Evolutionary conservation across 2,329 filamentous ascomycete genomes (phyloP).

Genomic region (Ophiostoma sp.): DNA sequence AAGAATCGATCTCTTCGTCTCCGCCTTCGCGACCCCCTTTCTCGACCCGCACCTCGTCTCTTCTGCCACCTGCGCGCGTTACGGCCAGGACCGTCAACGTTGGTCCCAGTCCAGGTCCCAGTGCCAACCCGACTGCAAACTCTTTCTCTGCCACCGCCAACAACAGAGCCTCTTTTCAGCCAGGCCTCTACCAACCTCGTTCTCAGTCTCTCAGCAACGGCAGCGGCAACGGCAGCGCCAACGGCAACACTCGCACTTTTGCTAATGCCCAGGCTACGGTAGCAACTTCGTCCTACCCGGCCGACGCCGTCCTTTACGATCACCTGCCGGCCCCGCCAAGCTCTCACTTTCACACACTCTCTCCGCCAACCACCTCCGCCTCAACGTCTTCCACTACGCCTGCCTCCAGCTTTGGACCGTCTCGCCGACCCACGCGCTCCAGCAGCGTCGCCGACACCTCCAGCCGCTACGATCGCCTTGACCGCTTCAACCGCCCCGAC

Average conservation of each 20-base stretch:
- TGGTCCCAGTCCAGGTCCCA: neutral
- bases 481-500: slow-evolving; percentile 42
- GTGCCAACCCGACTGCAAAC: neutral
- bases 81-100: slow-evolving; percentile 24
- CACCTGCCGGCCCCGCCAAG: neutral
- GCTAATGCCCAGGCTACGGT: slow-evolving; percentile 19
- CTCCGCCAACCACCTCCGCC: neutral
- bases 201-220: slow-evolving; percentile 22
- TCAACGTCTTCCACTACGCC: slow-evolving; percentile 21
- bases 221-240: neutral
- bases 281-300: neutral
- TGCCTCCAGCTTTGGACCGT: slow-evolving; percentile 24
- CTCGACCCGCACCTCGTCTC: slow-evolving; percentile 41
- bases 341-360: slow-evolving; percentile 19
- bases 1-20: slow-evolving; percentile 13
- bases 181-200: neutral
- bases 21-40: slow-evolving; percentile 30
- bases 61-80: slow-evolving; percentile 38
- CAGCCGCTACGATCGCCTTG: slow-evolving; percentile 36
- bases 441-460: slow-evolving; percentile 35
- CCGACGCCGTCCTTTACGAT: neutral
- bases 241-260: slow-evolving; percentile 25
- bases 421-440: slow-evolving; percentile 35
- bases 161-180: neutral
- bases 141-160: neutral